phyloP scores from a whole-genome alignment of 306 rosid genomes.

The Castanopsis chinensis region DNA sequence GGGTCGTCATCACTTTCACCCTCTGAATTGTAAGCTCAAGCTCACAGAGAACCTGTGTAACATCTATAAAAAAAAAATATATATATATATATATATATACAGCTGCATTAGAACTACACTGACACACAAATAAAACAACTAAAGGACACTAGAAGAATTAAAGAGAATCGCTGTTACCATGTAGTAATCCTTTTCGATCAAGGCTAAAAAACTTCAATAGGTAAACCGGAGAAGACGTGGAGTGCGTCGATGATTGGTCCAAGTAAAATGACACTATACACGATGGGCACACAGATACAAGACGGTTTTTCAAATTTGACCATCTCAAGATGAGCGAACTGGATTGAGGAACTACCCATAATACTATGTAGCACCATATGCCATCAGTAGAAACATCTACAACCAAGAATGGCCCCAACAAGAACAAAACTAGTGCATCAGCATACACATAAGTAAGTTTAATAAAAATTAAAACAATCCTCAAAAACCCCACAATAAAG shows the following conservation, averaged over 20 bases:
- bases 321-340: slow-evolving; percentile 35
- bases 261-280: slow-evolving; percentile 41
- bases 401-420: background rate
- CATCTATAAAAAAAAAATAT: slow-evolving; percentile 42
- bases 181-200: slow-evolving; percentile 63
- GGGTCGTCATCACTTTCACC: slow-evolving; percentile 79
- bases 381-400: slow-evolving; percentile 75
- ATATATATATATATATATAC: background rate
- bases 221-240: slow-evolving; percentile 47
- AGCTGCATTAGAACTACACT: slow-evolving; percentile 16
- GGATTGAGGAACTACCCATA: slow-evolving; percentile 61
- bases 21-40: slow-evolving; percentile 72
- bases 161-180: slow-evolving; percentile 37
- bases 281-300: slow-evolving; percentile 56
- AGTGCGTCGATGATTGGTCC: slow-evolving; percentile 28
- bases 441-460: slow-evolving; percentile 1
- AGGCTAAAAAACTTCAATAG: slow-evolving; percentile 59
- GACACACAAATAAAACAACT: background rate
- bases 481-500: no score
- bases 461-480: background rate
- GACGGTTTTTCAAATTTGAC: slow-evolving; percentile 56
- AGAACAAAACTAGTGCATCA: slow-evolving; percentile 2
- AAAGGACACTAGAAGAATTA: background rate
- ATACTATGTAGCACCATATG: slow-evolving; percentile 73
- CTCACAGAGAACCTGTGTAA: slow-evolving; percentile 55